These are phyloP conservation scores for Fusarium armeniacum DNA, from an alignment of 2,329 filamentous ascomycete species.

Conservation along the genomic window DNA sequence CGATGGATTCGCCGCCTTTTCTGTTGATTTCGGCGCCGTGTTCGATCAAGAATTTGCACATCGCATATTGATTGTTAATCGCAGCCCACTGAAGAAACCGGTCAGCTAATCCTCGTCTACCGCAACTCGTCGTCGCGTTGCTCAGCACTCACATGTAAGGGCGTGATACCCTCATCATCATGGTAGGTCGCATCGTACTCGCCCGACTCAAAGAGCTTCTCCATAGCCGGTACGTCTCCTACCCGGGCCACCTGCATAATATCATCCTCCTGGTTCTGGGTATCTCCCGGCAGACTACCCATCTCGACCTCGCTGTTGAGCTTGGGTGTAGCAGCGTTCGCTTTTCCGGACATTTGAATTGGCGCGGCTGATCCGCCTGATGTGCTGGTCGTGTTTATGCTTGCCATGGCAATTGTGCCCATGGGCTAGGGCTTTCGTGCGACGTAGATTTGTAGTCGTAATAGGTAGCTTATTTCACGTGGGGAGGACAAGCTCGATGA, in stretches of 20 bases:
- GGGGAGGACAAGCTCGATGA: not conserved
- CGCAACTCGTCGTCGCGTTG: not conserved
- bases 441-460: conserved; percentile 8
- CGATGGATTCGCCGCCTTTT: conserved; percentile 94
- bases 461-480: not conserved
- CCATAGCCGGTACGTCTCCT: conserved; percentile 87
- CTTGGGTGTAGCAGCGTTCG: conserved; percentile 66
- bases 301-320: conserved; percentile 71
- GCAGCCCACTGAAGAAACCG: conserved; percentile 83
- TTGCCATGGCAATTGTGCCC: conserved; percentile 57
- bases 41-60: conserved; percentile 94
- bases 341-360: conserved; percentile 69
- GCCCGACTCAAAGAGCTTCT: conserved; percentile 87
- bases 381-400: conserved; percentile 55
- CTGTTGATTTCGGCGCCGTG: conserved; percentile 90
- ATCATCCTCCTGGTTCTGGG: conserved; percentile 71
- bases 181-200: conserved; percentile 85
- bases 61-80: conserved; percentile 98
- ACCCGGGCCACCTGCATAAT: conserved; percentile 95
- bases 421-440: conserved; percentile 14
- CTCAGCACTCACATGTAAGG: conserved; percentile 80
- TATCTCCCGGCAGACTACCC: conserved; percentile 62
- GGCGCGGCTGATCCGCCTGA: conserved; percentile 60
- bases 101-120: conserved; percentile 30
- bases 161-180: conserved; percentile 95